Percentiles rank a stretch among this genome's conserved stretches.
phyloP scores from a whole-genome alignment of 345 rosid genomes.

The Populus davidiana region DNA sequence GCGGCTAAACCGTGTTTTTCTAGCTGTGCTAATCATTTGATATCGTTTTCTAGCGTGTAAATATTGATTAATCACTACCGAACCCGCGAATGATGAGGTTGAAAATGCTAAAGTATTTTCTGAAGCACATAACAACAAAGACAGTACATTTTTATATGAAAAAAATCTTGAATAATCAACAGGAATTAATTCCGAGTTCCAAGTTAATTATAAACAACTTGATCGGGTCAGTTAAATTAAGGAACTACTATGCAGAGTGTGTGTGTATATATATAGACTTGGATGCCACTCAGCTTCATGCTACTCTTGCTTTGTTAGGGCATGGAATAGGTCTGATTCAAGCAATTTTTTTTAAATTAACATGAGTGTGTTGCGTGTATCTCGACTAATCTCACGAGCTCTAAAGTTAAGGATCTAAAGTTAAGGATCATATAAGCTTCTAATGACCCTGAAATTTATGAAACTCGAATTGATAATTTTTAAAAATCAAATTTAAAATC shows the following conservation, averaged over 20 bases:
- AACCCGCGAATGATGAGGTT: too few species aligned
- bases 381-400: fast-evolving
- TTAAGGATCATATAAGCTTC: fast-evolving
- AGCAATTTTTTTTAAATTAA: too few species aligned
- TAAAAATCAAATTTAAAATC: too few species aligned
- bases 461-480: too few species aligned
- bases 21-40: conserved; percentile 18
- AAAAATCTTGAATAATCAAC: background rate
- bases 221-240: background rate
- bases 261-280: background rate
- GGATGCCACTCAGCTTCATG: background rate
- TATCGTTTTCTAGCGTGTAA: background rate
- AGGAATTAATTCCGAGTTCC: background rate
- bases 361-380: fast-evolving
- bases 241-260: background rate
- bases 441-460: fast-evolving
- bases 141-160: too few species aligned
- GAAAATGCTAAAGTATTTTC: too few species aligned
- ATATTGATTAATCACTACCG: background rate
- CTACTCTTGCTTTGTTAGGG: too few species aligned
- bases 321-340: too few species aligned
- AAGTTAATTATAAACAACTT: background rate
- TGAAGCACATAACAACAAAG: background rate
- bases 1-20: conserved; percentile 18
- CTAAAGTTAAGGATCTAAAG: too few species aligned